Percentiles rank a stretch among this genome's conserved stretches.
These are phyloP conservation scores for Favolaschia claudopus DNA, from an alignment of 768 basidiomycete species.

Conservation along the genomic window DNA sequence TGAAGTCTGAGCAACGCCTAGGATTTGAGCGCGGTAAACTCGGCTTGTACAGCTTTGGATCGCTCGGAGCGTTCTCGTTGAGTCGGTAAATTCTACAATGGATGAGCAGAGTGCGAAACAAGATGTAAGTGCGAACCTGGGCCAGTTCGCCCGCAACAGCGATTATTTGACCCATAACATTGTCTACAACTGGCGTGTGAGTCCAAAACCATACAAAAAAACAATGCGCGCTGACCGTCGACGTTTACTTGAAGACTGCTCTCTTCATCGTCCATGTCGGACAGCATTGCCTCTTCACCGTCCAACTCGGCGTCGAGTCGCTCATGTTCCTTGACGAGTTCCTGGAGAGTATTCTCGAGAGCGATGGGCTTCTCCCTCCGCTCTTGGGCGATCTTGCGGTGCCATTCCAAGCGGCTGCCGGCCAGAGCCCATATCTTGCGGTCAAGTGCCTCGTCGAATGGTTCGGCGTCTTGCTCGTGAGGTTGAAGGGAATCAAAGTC, in stretches of 20 bases:
- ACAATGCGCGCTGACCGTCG: constrained; percentile 29
- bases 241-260: constrained; percentile 13
- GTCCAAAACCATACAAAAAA: background rate
- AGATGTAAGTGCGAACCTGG: constrained; percentile 12
- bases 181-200: background rate
- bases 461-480: constrained; percentile 70
- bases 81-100: constrained; percentile 50
- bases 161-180: constrained; percentile 9
- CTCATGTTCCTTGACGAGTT: constrained; percentile 40
- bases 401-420: constrained; percentile 77
- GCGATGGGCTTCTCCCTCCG: constrained; percentile 69
- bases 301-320: constrained; percentile 39
- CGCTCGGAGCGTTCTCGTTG: constrained; percentile 61
- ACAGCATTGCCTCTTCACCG: constrained; percentile 23
- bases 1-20: constrained; percentile 33
- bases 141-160: constrained; percentile 14
- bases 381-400: constrained; percentile 72
- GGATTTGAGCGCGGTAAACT: constrained; percentile 59
- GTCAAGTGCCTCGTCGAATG: constrained; percentile 89
- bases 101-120: background rate
- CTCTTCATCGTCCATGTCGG: constrained; percentile 1
- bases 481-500: constrained; percentile 71
- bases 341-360: constrained; percentile 47
- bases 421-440: constrained; percentile 82
- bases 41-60: constrained; percentile 51